Base-by-base conservation (phyloP, 768 basidiomycete genomes). In the Austroboletus festivus region DNA sequence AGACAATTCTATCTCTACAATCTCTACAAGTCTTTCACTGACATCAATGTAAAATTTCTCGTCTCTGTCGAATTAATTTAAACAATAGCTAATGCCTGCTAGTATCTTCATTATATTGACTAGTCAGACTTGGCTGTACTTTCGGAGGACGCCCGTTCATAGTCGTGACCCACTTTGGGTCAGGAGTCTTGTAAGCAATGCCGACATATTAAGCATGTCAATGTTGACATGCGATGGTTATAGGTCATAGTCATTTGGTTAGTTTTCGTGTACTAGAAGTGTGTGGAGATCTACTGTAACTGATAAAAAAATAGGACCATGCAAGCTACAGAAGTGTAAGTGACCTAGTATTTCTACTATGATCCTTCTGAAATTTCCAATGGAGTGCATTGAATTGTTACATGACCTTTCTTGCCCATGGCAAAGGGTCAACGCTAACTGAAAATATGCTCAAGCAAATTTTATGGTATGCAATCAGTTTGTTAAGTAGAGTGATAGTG, bases 31-130 rank as follows among this genome's bases (percentile, higher is more conserved):
- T 34, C 6, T 60, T 26, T 62, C 51, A 10, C 11, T 63, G 26
- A 34, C 48, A 20, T 24, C 16, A 7, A 23, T 59, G 62, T 56
- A 20, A 53, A n/a, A n/a, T n/a, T n/a, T n/a, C n/a, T n/a, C n/a
- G 6, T 48, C 21, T 24, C 20, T 12, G 28, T 28, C n/a, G n/a
- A 28, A 28, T 28, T n/a, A n/a, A n/a, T n/a, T n/a, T n/a, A n/a
- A n/a, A n/a, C n/a, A n/a, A n/a, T n/a, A n/a, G n/a, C n/a, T n/a
- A n/a, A n/a, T n/a, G n/a, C n/a, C n/a, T n/a, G 1, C 23, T 11
- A 63, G 62, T 15, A 13, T 53, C 30, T 64, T 63, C 28, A 1
- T 52, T 33, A 41, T 63, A 33, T 30, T 65, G n/a, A 62, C 60
- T 8, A 1, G 38, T 20, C 62, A 64, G 51, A 56, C 63, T 12